A percentile compares a stretch with the other conserved stretches of the same genome.
These are phyloP conservation scores for Rhizopogon salebrosus DNA, from an alignment of 768 basidiomycete species.

Conservation along the genomic window DNA sequence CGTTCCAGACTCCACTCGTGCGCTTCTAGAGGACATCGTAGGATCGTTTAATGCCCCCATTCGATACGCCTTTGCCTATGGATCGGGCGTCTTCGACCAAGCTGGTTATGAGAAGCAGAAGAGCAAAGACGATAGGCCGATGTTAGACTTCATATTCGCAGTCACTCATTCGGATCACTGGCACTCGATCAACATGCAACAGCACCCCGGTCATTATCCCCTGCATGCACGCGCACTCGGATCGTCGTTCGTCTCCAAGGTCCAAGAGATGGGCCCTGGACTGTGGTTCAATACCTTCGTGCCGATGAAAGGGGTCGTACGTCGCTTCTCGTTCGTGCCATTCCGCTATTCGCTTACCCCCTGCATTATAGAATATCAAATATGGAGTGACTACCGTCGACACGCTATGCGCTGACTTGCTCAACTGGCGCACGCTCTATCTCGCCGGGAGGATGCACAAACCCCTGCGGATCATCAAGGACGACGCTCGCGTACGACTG, in stretches of 20 bases:
- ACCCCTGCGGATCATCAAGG: constrained; percentile 87
- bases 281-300: constrained; percentile 97
- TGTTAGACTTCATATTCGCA: constrained; percentile 97
- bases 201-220: constrained; percentile 89
- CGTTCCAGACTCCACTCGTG: constrained; percentile 74
- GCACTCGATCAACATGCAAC: constrained; percentile 93
- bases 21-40: constrained; percentile 77
- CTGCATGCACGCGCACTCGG: constrained; percentile 83
- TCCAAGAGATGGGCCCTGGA: constrained; percentile 76
- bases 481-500: constrained; percentile 86
- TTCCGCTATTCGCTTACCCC: neutral
- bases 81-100: constrained; percentile 93
- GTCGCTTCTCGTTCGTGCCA: constrained; percentile 26
- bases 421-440: constrained; percentile 92
- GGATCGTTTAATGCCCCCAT: constrained; percentile 83
- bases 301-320: constrained; percentile 75
- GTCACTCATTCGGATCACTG: constrained; percentile 92
- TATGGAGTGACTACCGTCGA: constrained; percentile 95
- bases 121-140: constrained; percentile 45
- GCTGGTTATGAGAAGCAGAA: constrained; percentile 55
- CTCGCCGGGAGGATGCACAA: constrained; percentile 97
- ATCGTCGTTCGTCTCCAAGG: constrained; percentile 69
- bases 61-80: constrained; percentile 96
- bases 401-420: constrained; percentile 81
- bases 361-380: constrained; percentile 72